A percentile compares a stretch with the other conserved stretches of the same genome.
Evolutionary conservation across 2,329 filamentous ascomycete species (phyloP).

Genomic region (Lasiodiplodia theobromae): DNA sequence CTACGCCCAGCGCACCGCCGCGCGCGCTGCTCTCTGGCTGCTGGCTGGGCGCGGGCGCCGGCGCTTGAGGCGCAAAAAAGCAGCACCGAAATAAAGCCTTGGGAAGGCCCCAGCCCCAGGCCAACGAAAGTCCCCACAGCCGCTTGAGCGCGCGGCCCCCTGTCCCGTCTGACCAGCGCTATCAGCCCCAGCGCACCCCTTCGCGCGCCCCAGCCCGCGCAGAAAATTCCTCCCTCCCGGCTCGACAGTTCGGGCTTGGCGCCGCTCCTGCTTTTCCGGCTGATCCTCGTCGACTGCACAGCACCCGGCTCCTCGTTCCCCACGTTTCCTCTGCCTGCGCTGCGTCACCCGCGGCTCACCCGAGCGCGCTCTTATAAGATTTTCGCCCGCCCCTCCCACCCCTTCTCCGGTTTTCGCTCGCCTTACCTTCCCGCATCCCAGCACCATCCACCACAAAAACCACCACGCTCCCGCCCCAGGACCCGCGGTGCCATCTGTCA

Average conservation of each 20-base stretch:
- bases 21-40: not conserved
- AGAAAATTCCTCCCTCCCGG: conserved; percentile 30
- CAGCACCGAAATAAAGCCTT: conserved; percentile 28
- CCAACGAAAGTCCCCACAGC: conserved; percentile 22
- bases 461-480: conserved; percentile 8
- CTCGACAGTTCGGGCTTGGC: conserved; percentile 30
- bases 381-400: conserved; percentile 43
- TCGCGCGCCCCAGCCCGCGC: conserved; percentile 22
- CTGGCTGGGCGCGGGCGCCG: conserved; percentile 5
- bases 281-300: conserved; percentile 30
- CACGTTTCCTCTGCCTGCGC: conserved; percentile 33
- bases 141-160: conserved; percentile 20
- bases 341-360: conserved; percentile 36
- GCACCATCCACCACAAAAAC: conserved; percentile 16
- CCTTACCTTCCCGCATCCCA: conserved; percentile 31
- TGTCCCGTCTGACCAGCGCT: conserved; percentile 18
- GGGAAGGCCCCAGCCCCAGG: conserved; percentile 22
- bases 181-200: conserved; percentile 20
- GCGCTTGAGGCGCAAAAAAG: conserved; percentile 26
- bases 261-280: conserved; percentile 28
- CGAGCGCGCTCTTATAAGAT: conserved; percentile 41
- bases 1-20: conserved; percentile 12
- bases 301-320: conserved; percentile 33
- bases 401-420: conserved; percentile 44
- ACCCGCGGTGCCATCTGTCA: conserved; percentile 35